Evolutionary conservation across 768 basidiomycete species (phyloP).

Genomic region (Glaciozyma martinii): DNA sequence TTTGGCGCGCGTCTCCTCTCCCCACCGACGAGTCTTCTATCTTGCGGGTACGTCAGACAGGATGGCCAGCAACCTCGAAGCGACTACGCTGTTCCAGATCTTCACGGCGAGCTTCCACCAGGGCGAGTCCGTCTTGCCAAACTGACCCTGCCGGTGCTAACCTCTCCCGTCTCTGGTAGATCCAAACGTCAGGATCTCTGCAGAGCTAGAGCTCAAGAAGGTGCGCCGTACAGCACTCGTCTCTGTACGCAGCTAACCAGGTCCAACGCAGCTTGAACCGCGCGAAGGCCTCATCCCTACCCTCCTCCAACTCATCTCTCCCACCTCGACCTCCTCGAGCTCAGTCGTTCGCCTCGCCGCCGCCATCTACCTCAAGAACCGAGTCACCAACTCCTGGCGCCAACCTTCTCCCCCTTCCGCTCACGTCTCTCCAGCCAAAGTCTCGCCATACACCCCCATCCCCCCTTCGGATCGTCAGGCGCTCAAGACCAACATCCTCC

Average conservation of each 20-base stretch:
- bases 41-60: too few species aligned
- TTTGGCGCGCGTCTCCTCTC: too few species aligned
- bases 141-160: background rate
- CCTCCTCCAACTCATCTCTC: constrained; percentile 69
- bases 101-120: background rate
- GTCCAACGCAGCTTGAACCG: constrained; percentile 54
- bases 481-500: constrained; percentile 60
- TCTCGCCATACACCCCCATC: constrained; percentile 44
- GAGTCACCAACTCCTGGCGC: constrained; percentile 55
- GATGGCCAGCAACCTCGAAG: background rate
- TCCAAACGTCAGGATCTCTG: constrained; percentile 75
- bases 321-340: constrained; percentile 66
- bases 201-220: constrained; percentile 80
- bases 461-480: constrained; percentile 59
- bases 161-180: constrained; percentile 40
- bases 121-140: background rate
- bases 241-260: background rate
- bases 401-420: background rate
- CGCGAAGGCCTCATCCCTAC: constrained; percentile 78
- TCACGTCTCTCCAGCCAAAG: constrained; percentile 44
- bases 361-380: constrained; percentile 83
- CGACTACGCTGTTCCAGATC: background rate
- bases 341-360: constrained; percentile 76
- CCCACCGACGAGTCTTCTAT: too few species aligned
- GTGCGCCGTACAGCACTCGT: constrained; percentile 40